phyloP scores from a whole-genome alignment of 2,329 filamentous ascomycete genomes.

The Cytospora piceae region DNA sequence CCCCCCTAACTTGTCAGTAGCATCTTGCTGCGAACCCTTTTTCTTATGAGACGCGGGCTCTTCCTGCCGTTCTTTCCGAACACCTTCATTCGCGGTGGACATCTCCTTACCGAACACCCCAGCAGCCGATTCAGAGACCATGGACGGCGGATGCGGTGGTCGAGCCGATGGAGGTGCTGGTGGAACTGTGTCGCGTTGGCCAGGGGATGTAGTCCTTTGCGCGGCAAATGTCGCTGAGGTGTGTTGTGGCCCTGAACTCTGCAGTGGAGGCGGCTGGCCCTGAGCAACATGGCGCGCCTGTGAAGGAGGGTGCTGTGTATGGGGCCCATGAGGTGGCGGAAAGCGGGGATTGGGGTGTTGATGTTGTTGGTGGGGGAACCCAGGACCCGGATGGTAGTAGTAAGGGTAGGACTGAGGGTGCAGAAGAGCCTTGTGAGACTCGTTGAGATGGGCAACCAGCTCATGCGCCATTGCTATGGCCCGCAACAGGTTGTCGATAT shows the following conservation, averaged over 20 bases:
- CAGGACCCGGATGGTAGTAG: slow-evolving; percentile 5
- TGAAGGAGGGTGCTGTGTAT: not conserved
- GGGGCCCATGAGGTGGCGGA: not conserved
- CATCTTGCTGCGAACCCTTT: not conserved
- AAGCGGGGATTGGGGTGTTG: not conserved
- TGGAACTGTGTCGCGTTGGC: not conserved
- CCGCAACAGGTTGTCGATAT: slow-evolving; percentile 5
- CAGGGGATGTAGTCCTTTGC: not conserved
- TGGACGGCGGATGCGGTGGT: not conserved
- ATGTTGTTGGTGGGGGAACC: not conserved
- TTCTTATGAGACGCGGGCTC: not conserved
- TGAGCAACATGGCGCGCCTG: not conserved
- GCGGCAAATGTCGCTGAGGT: not conserved
- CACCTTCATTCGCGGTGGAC: not conserved
- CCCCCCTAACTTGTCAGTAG: not conserved
- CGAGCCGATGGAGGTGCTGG: not conserved
- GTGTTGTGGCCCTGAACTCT: not conserved
- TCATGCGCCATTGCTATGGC: slow-evolving; percentile 6
- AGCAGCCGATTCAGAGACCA: not conserved
- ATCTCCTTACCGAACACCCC: not conserved
- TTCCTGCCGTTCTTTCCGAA: not conserved
- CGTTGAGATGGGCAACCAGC: slow-evolving; percentile 8
- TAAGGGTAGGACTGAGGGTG: slow-evolving; percentile 5
- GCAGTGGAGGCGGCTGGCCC: not conserved
- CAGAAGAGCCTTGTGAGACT: slow-evolving; percentile 9